Base-by-base conservation (phyloP, 2,329 filamentous ascomycete genomes). In the Phialophora expanda region DNA sequence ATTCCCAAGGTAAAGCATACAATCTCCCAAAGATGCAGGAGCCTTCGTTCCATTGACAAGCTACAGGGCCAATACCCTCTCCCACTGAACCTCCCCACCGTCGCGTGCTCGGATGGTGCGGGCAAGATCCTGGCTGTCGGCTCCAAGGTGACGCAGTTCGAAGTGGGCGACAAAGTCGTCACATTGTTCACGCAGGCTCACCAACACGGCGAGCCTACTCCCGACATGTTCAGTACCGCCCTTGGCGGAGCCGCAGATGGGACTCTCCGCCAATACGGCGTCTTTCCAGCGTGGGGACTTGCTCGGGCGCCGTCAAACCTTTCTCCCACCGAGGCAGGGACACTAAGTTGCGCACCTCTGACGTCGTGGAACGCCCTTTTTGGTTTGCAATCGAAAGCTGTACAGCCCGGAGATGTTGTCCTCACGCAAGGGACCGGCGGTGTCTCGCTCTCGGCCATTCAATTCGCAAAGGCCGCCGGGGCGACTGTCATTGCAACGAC, bases 221-320 rank as follows among this genome's bases (percentile, higher is more conserved):
- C 14, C 76, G 66, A 69, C 1, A 78, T 76, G 26, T 62, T 79
- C 5, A 61, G 66, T 0, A 87, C 86, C 0, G 89, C 89, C 1
- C 83, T 93, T 1, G 91, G 91, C 61, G 90, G 90, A 58, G 82
- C 82, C 14, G 60, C 89, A 0, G 86, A 93, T 72, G 91, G 91
- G 66, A 85, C 84, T 0, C 82, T 94, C 28, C 85, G 89, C 51
- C 82, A 89, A 71, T 88, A 90, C 70, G 90, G 80, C 65, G 84
- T 86, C 12, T 92, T 90, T 75, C 82, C 86, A 66, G 88, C 93
- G 79, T 84, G 77, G 26, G 90, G 90, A 1, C 81, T 94, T 4
- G 89, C 92, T 14, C 79, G 78, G 55, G 81, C 85, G 61, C 91
- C 91, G 0, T 75, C 74, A 24, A 85, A 85, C 70, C 80, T 90